Evolutionary conservation across 2,329 filamentous ascomycete genomes (phyloP), one percentile per base, ranked within the genome.

Genomic region (Botrytis fabae): DNA sequence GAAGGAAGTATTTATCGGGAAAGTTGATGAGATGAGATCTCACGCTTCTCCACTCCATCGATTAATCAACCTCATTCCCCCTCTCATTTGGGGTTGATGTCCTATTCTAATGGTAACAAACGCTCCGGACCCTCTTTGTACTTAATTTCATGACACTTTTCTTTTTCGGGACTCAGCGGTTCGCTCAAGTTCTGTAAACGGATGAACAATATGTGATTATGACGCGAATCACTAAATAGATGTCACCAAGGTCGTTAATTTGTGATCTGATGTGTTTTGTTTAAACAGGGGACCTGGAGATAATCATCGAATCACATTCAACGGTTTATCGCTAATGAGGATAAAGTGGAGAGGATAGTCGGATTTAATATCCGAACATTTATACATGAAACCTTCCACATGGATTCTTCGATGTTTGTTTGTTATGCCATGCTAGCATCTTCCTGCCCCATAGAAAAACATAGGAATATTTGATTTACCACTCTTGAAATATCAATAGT

Each of bases 1-100:
- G 40, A 38, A n/a, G 28, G 35, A 71, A 57, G 70, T 68, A 71
- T 71, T 59, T 71, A 71, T 66, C 57, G 25, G 10, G 32, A 40
- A 71, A 59, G 22, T 51, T 0, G 32, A 38, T 40, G 20, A 40
- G 59, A 40, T n/a, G 59, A 42, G 1, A 64, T 65, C 42, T 38
- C n/a, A 59, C 32, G 22, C 48, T 35, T 16, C 65, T 61, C 68
- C 68, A 70, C 54, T 70, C 48, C 51, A 70, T n/a, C 51, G 42
- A 61, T 60, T 38, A 48, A 35, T 35, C 20, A 46, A 54, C 44
- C 28, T 44, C 38, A 64, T 54, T 44, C 44, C 9, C 69, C 25
- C 54, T 35, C n/a, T 46, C 42, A 28, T 46, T 46, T 65, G 42
- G 48, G n/a, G 22, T 44, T 42, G 69, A 54, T 42, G 42, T 64